These are phyloP conservation scores for Perkinsus marinus DNA, from an alignment of 169 alveolate species.

Conservation along the genomic window DNA sequence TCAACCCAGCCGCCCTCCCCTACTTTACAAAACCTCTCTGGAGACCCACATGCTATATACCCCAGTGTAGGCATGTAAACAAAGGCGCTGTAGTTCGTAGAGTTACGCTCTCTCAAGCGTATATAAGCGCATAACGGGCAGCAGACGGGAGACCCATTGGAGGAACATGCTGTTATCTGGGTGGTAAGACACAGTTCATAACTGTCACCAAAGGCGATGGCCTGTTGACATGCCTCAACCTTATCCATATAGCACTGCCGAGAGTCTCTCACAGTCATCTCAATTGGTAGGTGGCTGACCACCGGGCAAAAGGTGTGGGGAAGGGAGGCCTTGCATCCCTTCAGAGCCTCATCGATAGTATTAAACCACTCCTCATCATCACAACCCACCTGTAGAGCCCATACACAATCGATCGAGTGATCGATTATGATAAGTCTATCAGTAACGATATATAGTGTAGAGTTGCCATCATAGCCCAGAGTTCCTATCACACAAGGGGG, in stretches of 20 bases:
- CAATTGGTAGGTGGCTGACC: background rate
- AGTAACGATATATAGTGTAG: background rate
- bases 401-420: background rate
- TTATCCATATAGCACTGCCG: background rate
- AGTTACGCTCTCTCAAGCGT: background rate
- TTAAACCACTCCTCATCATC: background rate
- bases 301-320: background rate
- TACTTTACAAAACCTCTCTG: slow-evolving; percentile 32
- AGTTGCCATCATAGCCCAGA: background rate
- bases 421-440: background rate
- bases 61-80: background rate
- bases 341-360: background rate
- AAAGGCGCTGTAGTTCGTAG: background rate
- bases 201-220: background rate
- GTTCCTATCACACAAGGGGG: background rate
- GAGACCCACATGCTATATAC: slow-evolving; percentile 1
- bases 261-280: background rate
- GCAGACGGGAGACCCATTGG: background rate
- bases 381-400: background rate
- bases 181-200: slow-evolving; percentile 1
- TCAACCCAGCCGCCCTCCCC: slow-evolving; percentile 19
- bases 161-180: background rate
- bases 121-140: background rate
- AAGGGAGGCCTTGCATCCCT: background rate
- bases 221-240: background rate